Conservation (phyloP, 352 stramenopile genomes). For the Pythium biforme region DNA sequence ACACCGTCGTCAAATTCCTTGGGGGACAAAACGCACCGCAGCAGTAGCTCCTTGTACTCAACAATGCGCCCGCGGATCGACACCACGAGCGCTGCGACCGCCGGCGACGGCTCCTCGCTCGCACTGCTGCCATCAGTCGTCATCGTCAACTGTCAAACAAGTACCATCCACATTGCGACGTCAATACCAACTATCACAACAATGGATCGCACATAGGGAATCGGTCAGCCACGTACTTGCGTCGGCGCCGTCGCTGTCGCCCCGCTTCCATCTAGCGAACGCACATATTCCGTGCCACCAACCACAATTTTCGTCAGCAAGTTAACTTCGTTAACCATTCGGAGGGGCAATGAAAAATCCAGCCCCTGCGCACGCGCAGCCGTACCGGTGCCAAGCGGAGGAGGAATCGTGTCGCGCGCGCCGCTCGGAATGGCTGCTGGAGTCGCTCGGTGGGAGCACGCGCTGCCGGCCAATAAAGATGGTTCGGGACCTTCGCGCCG, state of each 20-base stretch:
- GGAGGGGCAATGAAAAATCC: background rate
- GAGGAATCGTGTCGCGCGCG: slow-evolving; percentile 17
- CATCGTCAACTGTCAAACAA: slow-evolving; percentile 43
- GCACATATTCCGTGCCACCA: background rate
- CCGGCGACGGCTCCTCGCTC: slow-evolving; percentile 25
- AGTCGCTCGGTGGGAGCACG: background rate
- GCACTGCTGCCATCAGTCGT: slow-evolving; percentile 45
- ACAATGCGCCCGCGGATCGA: slow-evolving; percentile 64
- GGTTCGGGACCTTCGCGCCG: slow-evolving; percentile 6
- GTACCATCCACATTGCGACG: background rate
- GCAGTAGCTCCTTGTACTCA: slow-evolving; percentile 68
- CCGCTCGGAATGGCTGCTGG: slow-evolving; percentile 21
- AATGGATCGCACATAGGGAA: background rate
- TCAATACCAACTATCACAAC: background rate
- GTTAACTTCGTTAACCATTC: slow-evolving; percentile 19
- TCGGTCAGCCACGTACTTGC: slow-evolving; percentile 6
- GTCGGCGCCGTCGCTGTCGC: slow-evolving; percentile 18
- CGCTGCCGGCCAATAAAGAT: background rate
- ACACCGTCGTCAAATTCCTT: background rate
- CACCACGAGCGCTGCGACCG: slow-evolving; percentile 36
- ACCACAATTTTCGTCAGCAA: slow-evolving; percentile 1
- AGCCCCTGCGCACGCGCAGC: background rate
- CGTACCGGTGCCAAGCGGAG: slow-evolving; percentile 22
- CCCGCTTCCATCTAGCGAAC: slow-evolving; percentile 22
- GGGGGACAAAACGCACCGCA: slow-evolving; percentile 42